phyloP scores from a whole-genome alignment of 2,329 filamentous ascomycete genomes.

The Leptodontidium sp. region DNA sequence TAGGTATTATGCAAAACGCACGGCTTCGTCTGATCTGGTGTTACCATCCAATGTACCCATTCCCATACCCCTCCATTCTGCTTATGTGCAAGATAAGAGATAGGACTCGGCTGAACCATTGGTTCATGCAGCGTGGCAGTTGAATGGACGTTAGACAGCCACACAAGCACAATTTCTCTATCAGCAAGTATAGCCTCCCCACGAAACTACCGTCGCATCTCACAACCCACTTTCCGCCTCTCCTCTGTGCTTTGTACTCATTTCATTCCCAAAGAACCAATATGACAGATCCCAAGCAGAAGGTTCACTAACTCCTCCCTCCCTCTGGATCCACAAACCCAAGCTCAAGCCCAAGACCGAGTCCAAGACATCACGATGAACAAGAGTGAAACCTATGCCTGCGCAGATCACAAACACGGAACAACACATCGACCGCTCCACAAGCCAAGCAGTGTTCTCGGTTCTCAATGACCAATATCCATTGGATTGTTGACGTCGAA shows the following conservation, averaged over 20 bases:
- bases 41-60: not conserved
- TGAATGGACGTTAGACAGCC: not conserved
- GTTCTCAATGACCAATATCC: too few relatives aligned
- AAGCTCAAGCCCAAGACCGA: not conserved
- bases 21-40: conserved; percentile 2
- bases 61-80: not conserved
- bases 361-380: too few relatives aligned
- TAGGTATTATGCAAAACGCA: not conserved
- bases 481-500: too few relatives aligned
- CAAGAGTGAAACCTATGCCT: too few relatives aligned
- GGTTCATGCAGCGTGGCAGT: not conserved
- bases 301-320: not conserved
- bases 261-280: not conserved
- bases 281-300: conserved; percentile 2
- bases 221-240: too few relatives aligned
- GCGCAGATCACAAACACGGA: too few relatives aligned
- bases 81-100: not conserved
- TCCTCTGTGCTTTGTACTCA: not conserved
- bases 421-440: too few relatives aligned
- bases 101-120: not conserved
- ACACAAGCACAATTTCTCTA: not conserved
- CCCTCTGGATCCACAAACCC: too few relatives aligned
- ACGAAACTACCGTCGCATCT: not conserved
- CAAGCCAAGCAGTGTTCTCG: too few relatives aligned
- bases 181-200: not conserved